Base-by-base conservation (phyloP, 2,329 filamentous ascomycete genomes). In the Neofusicoccum sp. region DNA sequence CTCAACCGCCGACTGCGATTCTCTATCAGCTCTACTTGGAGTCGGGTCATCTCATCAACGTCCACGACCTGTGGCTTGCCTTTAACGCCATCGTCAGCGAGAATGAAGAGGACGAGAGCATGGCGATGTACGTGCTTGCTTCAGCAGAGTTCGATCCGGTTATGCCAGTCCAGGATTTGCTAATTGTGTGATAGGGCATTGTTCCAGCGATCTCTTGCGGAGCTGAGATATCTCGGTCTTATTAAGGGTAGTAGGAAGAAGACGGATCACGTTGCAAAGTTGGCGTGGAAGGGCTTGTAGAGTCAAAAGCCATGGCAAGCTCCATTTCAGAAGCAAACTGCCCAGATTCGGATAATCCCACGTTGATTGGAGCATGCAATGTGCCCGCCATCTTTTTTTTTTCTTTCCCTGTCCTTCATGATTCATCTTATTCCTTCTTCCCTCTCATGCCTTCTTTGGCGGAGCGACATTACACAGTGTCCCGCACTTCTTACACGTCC, bases 161-260 rank as follows among this genome's bases (percentile, higher is more conserved):
- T 72, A 58, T 47, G 43, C 9, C 16, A 9, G 43, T 20, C 20
- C n/a, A 9, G 20, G 2, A 20, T 20, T 20, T 36, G 28, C 34
- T 61, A 33, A 61, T 34, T 11, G 6, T 33, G n/a, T 20, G 30
- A 28, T 30, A 81, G 77, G 76, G 86, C 91, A 43, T 77, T 90
- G 62, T 99, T 98, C 75, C 97, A 97, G 74, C 84, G 87, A 63
- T 90, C 85, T 4, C 75, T 98, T 64, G 91, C 93, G 0, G 95
- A 99, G 74, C 75, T 99, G 72, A 89, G 88, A 73, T 85, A 88
- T 58, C 80, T 99, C 69, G 95, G 95, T 6, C 89, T 97, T 76
- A 83, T 98, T 63, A 97, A 95, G 78, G 83, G 84, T 63, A 98
- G 89, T 70, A 90, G 89, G 76, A 96, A 93, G 80, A 96, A 96